These are phyloP conservation scores for Calophaca sinica DNA, from an alignment of 306 rosid species.

Conservation along the genomic window DNA sequence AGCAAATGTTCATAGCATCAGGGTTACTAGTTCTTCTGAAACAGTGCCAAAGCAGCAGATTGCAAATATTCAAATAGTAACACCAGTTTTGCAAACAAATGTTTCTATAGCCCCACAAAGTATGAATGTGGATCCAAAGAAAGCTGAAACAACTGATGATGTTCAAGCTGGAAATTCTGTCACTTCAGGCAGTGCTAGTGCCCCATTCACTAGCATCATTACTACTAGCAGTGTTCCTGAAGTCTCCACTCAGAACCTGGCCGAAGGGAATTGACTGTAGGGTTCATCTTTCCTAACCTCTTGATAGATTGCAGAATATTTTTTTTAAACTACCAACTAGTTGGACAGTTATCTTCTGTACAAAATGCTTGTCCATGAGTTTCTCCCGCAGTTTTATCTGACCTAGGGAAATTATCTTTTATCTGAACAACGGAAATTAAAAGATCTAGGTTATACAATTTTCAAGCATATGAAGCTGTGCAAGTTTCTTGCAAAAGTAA, in stretches of 20 bases:
- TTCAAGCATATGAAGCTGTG: background rate
- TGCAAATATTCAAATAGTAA: conserved; percentile 39
- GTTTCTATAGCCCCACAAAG: conserved; percentile 46
- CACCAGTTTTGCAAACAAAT: conserved; percentile 52
- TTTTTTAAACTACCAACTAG: conserved; percentile 15
- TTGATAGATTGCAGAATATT: conserved; percentile 16
- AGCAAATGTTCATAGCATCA: conserved; percentile 42
- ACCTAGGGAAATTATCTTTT: conserved; percentile 22
- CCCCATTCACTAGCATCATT: conserved; percentile 39
- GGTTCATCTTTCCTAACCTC: conserved; percentile 40
- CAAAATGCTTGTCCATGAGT: conserved; percentile 47
- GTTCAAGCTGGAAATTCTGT: conserved; percentile 54
- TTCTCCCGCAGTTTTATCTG: conserved; percentile 3
- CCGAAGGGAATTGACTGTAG: conserved; percentile 47
- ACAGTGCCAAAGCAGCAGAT: conserved; percentile 64
- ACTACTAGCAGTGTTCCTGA: conserved; percentile 42
- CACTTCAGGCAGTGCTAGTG: conserved; percentile 38
- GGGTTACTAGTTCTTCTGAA: conserved; percentile 56
- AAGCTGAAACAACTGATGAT: conserved; percentile 50
- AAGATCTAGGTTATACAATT: background rate
- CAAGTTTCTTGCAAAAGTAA: background rate
- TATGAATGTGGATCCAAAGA: conserved; percentile 55
- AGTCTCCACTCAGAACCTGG: conserved; percentile 45
- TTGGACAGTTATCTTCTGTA: conserved; percentile 32
- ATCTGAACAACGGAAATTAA: conserved; percentile 27